Conservation (phyloP, 1,139 yeast genomes). For the Yamadazyma atlantica region DNA sequence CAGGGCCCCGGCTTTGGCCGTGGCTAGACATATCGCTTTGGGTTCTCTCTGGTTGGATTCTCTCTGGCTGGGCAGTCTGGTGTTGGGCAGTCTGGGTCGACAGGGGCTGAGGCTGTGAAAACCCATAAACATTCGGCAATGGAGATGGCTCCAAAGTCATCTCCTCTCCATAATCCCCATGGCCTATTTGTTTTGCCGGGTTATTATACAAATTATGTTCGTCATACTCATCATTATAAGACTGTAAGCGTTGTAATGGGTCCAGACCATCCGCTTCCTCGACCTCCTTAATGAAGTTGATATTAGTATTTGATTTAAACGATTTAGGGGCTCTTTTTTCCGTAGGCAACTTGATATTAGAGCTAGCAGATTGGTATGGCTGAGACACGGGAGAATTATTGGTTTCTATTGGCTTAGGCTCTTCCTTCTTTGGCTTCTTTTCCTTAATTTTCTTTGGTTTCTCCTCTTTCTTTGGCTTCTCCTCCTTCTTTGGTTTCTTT, state of each 20-base stretch:
- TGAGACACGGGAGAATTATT: slow-evolving; percentile 8
- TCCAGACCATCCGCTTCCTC: slow-evolving; percentile 18
- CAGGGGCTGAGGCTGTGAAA: no score
- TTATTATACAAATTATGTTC: slow-evolving; percentile 22
- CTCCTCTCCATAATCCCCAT: slow-evolving; percentile 30
- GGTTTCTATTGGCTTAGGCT: slow-evolving; percentile 1
- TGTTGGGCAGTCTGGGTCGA: no score
- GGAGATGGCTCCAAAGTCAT: slow-evolving; percentile 23
- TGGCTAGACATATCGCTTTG: no score
- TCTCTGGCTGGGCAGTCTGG: no score
- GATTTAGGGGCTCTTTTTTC: slow-evolving; percentile 12
- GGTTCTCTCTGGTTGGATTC: no score
- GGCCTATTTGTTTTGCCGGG: slow-evolving; percentile 28
- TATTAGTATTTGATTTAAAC: slow-evolving; percentile 20
- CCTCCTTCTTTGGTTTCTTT: slow-evolving; percentile 4
- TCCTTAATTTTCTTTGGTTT: slow-evolving; percentile 1
- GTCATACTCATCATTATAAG: slow-evolving; percentile 16
- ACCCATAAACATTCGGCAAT: slow-evolving; percentile 9
- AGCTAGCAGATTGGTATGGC: slow-evolving; percentile 8
- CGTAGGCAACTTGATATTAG: slow-evolving; percentile 12
- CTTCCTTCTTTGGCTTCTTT: neutral
- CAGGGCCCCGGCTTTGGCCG: no score
- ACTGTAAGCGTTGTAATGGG: neutral
- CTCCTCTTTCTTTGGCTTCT: neutral
- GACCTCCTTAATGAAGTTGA: slow-evolving; percentile 37